phyloP scores from a whole-genome alignment of 2,329 filamentous ascomycete genomes.

The Epicoccum sorghinum region DNA sequence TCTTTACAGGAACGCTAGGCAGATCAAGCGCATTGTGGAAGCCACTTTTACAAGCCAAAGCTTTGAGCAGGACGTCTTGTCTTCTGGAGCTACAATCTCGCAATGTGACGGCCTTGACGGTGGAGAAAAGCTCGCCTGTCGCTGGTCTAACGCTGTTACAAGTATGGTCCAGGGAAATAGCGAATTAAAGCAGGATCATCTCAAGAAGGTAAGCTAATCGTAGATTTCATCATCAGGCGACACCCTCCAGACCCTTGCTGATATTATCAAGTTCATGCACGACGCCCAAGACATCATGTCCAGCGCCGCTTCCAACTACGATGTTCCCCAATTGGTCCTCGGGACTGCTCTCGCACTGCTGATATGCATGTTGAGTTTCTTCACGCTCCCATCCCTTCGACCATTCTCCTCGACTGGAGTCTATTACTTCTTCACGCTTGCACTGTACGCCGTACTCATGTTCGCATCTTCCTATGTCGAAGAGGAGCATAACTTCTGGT shows the following conservation, averaged over 20 bases:
- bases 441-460: conserved; percentile 83
- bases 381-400: conserved; percentile 42
- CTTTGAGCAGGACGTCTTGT: conserved; percentile 48
- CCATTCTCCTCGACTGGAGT: conserved; percentile 59
- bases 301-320: conserved; percentile 90
- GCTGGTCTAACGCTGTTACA: conserved; percentile 61
- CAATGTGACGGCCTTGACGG: conserved; percentile 5
- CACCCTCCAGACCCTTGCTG: neutral
- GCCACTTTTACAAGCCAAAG: conserved; percentile 70
- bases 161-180: conserved; percentile 11
- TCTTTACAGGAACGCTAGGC: conserved; percentile 76
- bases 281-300: conserved; percentile 81
- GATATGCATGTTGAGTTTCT: conserved; percentile 50
- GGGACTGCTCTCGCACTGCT: conserved; percentile 54
- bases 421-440: conserved; percentile 45
- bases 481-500: conserved; percentile 99
- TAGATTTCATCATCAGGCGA: neutral
- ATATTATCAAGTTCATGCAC: conserved; percentile 63
- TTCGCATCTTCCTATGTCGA: conserved; percentile 98
- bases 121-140: conserved; percentile 64
- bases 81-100: neutral
- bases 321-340: conserved; percentile 66
- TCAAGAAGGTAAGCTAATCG: conserved; percentile 47
- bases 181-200: conserved; percentile 40
- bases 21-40: conserved; percentile 78